Evolutionary conservation across 2,329 filamentous ascomycete species (phyloP), one percentile per base, ranked within the genome.

Genomic region (Penicillium sclerotigenum): DNA sequence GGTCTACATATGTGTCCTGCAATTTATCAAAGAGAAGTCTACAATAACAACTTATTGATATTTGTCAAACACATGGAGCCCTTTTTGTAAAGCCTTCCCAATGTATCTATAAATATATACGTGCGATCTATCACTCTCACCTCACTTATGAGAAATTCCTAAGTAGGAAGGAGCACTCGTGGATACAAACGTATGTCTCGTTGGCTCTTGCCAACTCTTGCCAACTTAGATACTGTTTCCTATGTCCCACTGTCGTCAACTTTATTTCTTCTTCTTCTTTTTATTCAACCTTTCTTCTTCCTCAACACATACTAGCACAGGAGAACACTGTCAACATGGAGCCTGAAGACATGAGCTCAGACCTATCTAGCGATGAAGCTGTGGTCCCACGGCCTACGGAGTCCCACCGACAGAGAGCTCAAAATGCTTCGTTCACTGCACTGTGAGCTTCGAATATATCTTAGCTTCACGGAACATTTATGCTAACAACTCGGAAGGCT

Each of bases 381-480:
- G 47, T 33, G n/a, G 26, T 58, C 26, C 2, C n/a, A 14, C 26
- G 11, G 4, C 20, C 16, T 10, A 34, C n/a, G 0, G 38, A 43
- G 29, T 45, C 48, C 5, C 22, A 43, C 26, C 29, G 24, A 20
- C 20, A 38, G 50, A 77, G 77, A 13, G 71, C 71, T 4, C 81
- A 86, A 47, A 77, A 80, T 57, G 75, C 77, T 1, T 75, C 75
- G 29, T 83, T 86, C 48, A 74, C 81, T 47, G 67, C 70, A 1
- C 80, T 78, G 62, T 75, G 73, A 41, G 74, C 73, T 18, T 18
- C 5, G 4, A 2, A 29, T 36, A 1, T 22, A 3, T 29, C 6
- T 37, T 26, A 41, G 9, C 11, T 22, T 29, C 16, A n/a, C 13
- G 1, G 0, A 5, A 11, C 18, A 11, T 6, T 46, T 18, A 29